phyloP scores from a whole-genome alignment of 208 protist genomes.

The Novymonas esmeraldas region DNA sequence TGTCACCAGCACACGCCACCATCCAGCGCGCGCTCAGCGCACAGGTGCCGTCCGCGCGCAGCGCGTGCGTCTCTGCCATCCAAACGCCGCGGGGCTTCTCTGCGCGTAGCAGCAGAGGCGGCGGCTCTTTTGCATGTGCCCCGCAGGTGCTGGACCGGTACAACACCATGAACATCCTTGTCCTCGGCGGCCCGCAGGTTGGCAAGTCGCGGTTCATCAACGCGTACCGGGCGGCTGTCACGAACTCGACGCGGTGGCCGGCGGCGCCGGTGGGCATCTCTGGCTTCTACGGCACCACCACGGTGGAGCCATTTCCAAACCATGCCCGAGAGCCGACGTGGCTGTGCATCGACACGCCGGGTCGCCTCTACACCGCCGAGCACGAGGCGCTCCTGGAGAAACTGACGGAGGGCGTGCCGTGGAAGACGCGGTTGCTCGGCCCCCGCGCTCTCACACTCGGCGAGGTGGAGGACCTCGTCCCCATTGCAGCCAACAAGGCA shows the following conservation, averaged over 20 bases:
- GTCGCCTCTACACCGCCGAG: slow-evolving; percentile 54
- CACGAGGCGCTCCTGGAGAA: slow-evolving; percentile 45
- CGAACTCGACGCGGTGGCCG: slow-evolving; percentile 69
- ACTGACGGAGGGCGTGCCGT: slow-evolving; percentile 68
- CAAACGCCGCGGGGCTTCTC: slow-evolving; percentile 13
- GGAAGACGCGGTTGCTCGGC: slow-evolving; percentile 64
- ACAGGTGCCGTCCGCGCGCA: slow-evolving; percentile 3
- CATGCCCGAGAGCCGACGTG: slow-evolving; percentile 61
- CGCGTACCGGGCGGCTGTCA: slow-evolving; percentile 62
- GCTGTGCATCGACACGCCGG: slow-evolving; percentile 86
- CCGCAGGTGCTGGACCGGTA: slow-evolving; percentile 14
- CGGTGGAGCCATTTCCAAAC: slow-evolving; percentile 74
- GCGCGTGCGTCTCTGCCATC: background rate
- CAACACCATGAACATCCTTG: slow-evolving; percentile 68
- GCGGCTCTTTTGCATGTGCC: slow-evolving; percentile 32
- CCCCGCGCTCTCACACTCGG: slow-evolving; percentile 34
- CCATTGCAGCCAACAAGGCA: slow-evolving; percentile 53
- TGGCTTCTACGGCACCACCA: slow-evolving; percentile 80
- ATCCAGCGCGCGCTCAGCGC: slow-evolving; percentile 13
- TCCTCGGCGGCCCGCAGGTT: slow-evolving; percentile 75
- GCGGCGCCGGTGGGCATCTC: slow-evolving; percentile 75
- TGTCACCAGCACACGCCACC: slow-evolving; percentile 4
- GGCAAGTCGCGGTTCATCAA: slow-evolving; percentile 88
- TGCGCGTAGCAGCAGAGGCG: slow-evolving; percentile 22
- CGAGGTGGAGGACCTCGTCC: slow-evolving; percentile 41